phyloP scores from a whole-genome alignment of 768 basidiomycete species.

The Nevesoporus exiguus region DNA sequence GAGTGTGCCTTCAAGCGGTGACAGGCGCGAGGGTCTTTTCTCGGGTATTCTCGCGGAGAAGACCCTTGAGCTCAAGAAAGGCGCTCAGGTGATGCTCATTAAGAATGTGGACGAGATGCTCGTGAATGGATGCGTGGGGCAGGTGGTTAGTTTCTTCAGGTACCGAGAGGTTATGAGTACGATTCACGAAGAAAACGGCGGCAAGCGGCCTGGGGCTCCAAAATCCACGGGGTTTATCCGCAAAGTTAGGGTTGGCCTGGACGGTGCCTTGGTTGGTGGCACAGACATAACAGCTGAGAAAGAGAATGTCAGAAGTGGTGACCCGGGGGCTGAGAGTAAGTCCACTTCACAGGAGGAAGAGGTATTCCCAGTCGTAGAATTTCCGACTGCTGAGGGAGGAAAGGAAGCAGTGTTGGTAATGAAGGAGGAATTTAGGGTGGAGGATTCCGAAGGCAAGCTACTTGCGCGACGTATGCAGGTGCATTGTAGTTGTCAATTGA shows the following conservation, averaged over 20 bases:
- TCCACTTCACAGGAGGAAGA: slow-evolving; percentile 36
- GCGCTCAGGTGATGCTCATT: slow-evolving; percentile 67
- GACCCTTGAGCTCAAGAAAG: slow-evolving; percentile 52
- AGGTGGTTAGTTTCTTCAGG: slow-evolving; percentile 51
- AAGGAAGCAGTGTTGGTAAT: slow-evolving; percentile 47
- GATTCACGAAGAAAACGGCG: slow-evolving; percentile 23
- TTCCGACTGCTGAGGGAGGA: slow-evolving; percentile 38
- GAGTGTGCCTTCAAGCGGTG: slow-evolving; percentile 11
- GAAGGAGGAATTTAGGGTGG: slow-evolving; percentile 51
- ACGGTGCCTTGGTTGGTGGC: slow-evolving; percentile 22
- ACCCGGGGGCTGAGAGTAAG: slow-evolving; percentile 21
- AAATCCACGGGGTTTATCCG: slow-evolving; percentile 36
- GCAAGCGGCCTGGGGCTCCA: slow-evolving; percentile 16
- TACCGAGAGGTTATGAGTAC: slow-evolving; percentile 20
- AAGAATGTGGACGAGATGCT: slow-evolving; percentile 60
- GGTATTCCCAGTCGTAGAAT: slow-evolving; percentile 45
- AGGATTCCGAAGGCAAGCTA: slow-evolving; percentile 48
- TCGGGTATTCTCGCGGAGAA: slow-evolving; percentile 60
- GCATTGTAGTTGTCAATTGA: not conserved
- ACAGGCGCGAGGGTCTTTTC: slow-evolving; percentile 52
- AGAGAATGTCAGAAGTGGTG: slow-evolving; percentile 31
- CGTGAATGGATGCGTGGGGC: slow-evolving; percentile 70
- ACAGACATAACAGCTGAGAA: slow-evolving; percentile 22
- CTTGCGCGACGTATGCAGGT: slow-evolving; percentile 48
- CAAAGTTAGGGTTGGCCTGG: slow-evolving; percentile 31